Evolutionary conservation across 2,329 filamentous ascomycete species (phyloP).

Genomic region (Diaporthe australafricana): DNA sequence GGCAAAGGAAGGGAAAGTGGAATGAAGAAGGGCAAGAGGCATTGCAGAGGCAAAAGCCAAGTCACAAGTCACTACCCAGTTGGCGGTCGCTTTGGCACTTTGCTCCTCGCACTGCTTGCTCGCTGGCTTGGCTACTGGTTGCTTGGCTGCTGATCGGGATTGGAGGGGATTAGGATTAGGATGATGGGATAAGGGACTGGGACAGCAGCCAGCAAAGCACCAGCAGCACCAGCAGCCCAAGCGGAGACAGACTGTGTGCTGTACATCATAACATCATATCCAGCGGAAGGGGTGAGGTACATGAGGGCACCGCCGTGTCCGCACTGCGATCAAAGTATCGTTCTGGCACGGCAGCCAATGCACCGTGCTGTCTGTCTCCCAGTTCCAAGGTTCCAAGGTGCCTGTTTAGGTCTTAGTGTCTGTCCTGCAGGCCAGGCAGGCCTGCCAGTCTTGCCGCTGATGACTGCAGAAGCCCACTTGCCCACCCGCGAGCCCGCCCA

Average conservation of each 20-base stretch:
- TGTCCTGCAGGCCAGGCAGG: neutral
- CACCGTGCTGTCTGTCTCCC: slow-evolving; percentile 28
- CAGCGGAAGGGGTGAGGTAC: neutral
- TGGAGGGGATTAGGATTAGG: neutral
- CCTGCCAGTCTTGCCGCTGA: slow-evolving; percentile 18
- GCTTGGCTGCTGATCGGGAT: neutral
- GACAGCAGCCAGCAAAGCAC: neutral
- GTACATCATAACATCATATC: slow-evolving; percentile 6
- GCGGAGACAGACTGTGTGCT: slow-evolving; percentile 8
- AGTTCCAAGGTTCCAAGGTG: neutral
- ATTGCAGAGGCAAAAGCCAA: neutral
- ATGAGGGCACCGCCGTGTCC: neutral
- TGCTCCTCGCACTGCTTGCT: slow-evolving; percentile 13
- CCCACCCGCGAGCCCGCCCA: slow-evolving; percentile 4
- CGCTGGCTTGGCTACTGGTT: neutral
- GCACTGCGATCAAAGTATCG: neutral
- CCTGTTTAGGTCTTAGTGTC: neutral
- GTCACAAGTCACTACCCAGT: slow-evolving; percentile 10
- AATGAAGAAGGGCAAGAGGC: neutral
- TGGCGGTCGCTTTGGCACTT: slow-evolving; percentile 3
- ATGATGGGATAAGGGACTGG: neutral
- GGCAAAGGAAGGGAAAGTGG: neutral
- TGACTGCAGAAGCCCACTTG: slow-evolving; percentile 15
- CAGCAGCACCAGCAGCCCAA: neutral
- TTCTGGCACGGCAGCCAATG: slow-evolving; percentile 9